A percentile compares a stretch with the other conserved stretches of the same genome.
Conservation (phyloP, 768 basidiomycete genomes). For the Pleurotus ostreatus region DNA sequence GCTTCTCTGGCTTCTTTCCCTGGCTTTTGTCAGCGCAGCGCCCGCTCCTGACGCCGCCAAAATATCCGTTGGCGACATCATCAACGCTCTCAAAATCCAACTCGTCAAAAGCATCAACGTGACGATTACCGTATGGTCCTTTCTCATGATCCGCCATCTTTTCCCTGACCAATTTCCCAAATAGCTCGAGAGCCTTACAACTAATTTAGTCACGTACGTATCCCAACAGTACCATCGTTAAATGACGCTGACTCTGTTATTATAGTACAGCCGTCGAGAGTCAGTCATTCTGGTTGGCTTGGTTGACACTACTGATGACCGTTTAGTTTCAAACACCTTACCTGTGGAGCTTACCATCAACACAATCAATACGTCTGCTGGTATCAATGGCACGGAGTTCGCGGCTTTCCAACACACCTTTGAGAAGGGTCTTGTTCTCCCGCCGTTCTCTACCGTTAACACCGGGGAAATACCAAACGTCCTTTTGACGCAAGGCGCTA, state of each 20-base stretch:
- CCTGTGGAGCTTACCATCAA: conserved; percentile 43
- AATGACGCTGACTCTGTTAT: not conserved
- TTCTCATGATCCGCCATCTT: not conserved
- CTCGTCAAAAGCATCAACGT: conserved; percentile 36
- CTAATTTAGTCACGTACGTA: conserved; percentile 32
- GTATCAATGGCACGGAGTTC: conserved; percentile 49
- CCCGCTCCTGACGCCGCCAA: conserved; percentile 17
- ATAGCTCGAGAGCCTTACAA: conserved; percentile 32
- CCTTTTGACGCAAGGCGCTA: conserved; percentile 47
- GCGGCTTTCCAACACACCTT: conserved; percentile 60
- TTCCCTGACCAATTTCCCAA: not conserved
- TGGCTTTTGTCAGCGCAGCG: conserved; percentile 19
- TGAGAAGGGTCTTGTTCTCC: conserved; percentile 45
- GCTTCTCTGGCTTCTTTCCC: conserved; percentile 18
- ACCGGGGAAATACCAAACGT: conserved; percentile 57
- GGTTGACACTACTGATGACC: conserved; percentile 26
- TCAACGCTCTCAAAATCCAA: conserved; percentile 34
- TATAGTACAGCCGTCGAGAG: not conserved
- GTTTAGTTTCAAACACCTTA: conserved; percentile 25
- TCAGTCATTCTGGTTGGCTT: not conserved
- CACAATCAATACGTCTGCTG: conserved; percentile 35
- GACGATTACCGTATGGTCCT: conserved; percentile 29
- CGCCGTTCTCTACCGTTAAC: conserved; percentile 47
- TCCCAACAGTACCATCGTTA: not conserved
- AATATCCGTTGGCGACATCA: conserved; percentile 31